phyloP scores from a whole-genome alignment of 225 moss, liverwort and hornwort species.

The Sphagnum contortum region DNA sequence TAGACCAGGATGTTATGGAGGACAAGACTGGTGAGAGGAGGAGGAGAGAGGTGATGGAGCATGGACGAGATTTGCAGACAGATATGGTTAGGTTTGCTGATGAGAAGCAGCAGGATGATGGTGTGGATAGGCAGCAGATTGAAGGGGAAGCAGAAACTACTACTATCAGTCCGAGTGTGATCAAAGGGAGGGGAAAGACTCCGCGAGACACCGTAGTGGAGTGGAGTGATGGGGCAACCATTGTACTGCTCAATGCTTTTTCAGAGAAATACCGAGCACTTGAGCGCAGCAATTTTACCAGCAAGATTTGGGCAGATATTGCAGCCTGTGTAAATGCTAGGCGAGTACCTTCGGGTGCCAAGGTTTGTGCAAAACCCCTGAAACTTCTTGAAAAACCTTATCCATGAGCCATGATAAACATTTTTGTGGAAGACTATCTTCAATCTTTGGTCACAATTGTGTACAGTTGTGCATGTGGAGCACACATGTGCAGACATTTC shows the following conservation, averaged over 20 bases:
- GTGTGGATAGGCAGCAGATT: constrained; percentile 12
- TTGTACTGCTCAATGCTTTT: constrained; percentile 31
- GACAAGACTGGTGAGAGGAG: constrained; percentile 23
- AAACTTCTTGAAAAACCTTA: too few relatives aligned
- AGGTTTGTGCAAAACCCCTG: too few relatives aligned
- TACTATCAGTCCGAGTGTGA: constrained; percentile 24
- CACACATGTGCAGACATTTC: too few relatives aligned
- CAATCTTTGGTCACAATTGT: too few relatives aligned
- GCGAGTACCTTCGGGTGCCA: too few relatives aligned
- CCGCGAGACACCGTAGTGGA: constrained; percentile 29
- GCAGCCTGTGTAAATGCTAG: constrained; percentile 35
- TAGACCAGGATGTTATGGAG: constrained; percentile 16
- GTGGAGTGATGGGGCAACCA: constrained; percentile 41
- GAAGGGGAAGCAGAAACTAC: constrained; percentile 29
- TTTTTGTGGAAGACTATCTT: too few relatives aligned
- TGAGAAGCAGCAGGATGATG: constrained; percentile 22
- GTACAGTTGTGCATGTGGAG: too few relatives aligned
- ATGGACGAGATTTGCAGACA: constrained; percentile 23
- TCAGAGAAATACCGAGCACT: constrained; percentile 45
- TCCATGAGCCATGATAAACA: too few relatives aligned
- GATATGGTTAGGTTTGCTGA: constrained; percentile 29
- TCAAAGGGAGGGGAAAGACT: constrained; percentile 21
- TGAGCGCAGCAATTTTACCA: constrained; percentile 52
- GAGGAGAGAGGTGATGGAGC: neutral
- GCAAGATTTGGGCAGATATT: constrained; percentile 57